phyloP scores from a whole-genome alignment of 2,329 filamentous ascomycete genomes.

The Beauveria medogensis region DNA sequence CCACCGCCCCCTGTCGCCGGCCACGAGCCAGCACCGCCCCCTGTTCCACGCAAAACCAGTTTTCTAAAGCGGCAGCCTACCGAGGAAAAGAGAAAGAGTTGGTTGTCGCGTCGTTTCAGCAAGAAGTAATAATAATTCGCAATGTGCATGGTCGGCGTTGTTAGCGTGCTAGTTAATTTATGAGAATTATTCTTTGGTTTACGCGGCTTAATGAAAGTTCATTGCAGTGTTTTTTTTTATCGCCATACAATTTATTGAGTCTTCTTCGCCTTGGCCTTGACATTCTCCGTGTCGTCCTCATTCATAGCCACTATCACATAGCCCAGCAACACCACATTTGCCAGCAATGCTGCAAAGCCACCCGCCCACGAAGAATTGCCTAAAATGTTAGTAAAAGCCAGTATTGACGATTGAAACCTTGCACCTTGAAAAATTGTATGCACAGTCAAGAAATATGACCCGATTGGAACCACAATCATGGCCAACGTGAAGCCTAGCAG shows the following conservation, averaged over 20 bases:
- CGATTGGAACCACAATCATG: conserved; percentile 82
- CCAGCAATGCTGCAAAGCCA: conserved; percentile 75
- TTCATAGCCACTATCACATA: conserved; percentile 88
- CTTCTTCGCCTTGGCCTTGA: conserved; percentile 37
- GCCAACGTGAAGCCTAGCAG: conserved; percentile 83
- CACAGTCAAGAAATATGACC: conserved; percentile 78
- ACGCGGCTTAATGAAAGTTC: neutral
- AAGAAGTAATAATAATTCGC: conserved; percentile 32
- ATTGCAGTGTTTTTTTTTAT: neutral
- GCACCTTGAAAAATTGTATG: conserved; percentile 70
- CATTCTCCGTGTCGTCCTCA: conserved; percentile 59
- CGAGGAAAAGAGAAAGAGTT: conserved; percentile 76
- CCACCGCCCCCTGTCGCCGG: conserved; percentile 19
- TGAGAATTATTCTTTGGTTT: conserved; percentile 10
- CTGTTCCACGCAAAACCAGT: conserved; percentile 22
- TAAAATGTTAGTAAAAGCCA: conserved; percentile 26
- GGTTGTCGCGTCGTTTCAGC: conserved; percentile 79
- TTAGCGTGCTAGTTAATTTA: conserved; percentile 18
- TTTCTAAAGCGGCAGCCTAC: conserved; percentile 21
- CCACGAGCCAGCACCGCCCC: conserved; percentile 11
- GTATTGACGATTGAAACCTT: conserved; percentile 14
- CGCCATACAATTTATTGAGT: conserved; percentile 28
- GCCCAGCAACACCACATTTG: conserved; percentile 82
- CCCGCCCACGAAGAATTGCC: conserved; percentile 87
- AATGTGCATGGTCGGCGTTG: conserved; percentile 20